phyloP scores from a whole-genome alignment of 441 rosid species.

The Omphalea diandra region DNA sequence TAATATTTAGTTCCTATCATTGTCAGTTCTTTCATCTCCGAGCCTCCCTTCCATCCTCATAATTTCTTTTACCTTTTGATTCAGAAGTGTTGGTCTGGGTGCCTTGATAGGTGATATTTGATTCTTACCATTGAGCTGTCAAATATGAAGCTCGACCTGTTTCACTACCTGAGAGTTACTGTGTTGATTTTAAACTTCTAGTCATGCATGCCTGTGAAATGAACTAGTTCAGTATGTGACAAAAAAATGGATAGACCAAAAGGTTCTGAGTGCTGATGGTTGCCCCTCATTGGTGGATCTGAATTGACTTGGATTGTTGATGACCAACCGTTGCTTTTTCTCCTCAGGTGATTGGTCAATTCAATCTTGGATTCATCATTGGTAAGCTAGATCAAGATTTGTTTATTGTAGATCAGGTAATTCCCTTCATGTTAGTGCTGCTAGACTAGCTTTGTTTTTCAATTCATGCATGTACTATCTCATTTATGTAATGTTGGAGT shows the following conservation, averaged over 20 bases:
- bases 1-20: neutral
- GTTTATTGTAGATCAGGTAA: slow-evolving; percentile 98
- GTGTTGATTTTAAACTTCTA: slow-evolving; percentile 6
- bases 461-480: slow-evolving; percentile 16
- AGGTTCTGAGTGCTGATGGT: neutral
- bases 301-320: neutral
- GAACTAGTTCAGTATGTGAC: neutral
- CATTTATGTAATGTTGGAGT: slow-evolving; percentile 5
- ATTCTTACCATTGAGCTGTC: neutral
- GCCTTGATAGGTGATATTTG: slow-evolving; percentile 1
- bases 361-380: slow-evolving; percentile 96
- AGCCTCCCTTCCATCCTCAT: neutral
- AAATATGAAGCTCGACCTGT: slow-evolving; percentile 1
- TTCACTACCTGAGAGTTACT: slow-evolving; percentile 17
- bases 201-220: neutral
- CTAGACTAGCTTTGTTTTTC: slow-evolving; percentile 18
- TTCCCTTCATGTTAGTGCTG: slow-evolving; percentile 14
- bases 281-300: neutral
- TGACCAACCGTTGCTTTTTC: slow-evolving; percentile 20
- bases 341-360: slow-evolving; percentile 87
- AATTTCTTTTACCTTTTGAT: slow-evolving; percentile 1
- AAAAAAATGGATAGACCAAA: slow-evolving; percentile 5
- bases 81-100: slow-evolving; percentile 7
- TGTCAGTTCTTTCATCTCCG: neutral
- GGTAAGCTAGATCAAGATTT: slow-evolving; percentile 89